Percentiles rank a stretch among this genome's conserved stretches.
These are phyloP conservation scores for Spathaspora girioi DNA, from an alignment of 805 yeast species.

Conservation along the genomic window DNA sequence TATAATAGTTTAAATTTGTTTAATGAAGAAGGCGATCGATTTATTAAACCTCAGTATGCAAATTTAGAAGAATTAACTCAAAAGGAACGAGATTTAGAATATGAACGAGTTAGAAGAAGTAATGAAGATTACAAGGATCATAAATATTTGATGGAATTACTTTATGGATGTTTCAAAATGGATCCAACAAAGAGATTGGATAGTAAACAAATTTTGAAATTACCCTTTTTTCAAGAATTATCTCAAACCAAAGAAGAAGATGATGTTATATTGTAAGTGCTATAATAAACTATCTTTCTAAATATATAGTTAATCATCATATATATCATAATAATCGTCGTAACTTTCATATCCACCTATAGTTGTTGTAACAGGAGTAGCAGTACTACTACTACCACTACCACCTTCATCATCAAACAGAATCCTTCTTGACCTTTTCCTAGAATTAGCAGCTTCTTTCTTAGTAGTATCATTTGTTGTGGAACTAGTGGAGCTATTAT, in stretches of 20 bases:
- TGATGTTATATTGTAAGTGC: slow-evolving; percentile 12
- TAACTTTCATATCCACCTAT: slow-evolving; percentile 4
- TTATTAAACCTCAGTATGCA: slow-evolving; percentile 20
- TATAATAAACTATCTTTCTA: too few species aligned
- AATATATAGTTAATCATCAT: background rate
- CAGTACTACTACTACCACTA: background rate
- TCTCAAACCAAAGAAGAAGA: slow-evolving; percentile 18
- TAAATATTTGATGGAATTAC: slow-evolving; percentile 49
- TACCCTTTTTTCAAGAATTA: slow-evolving; percentile 57
- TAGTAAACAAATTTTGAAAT: slow-evolving; percentile 53
- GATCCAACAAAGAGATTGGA: slow-evolving; percentile 55
- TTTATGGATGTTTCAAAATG: slow-evolving; percentile 55
- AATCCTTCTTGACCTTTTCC: slow-evolving; percentile 15
- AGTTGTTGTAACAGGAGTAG: background rate
- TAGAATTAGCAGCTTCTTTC: background rate
- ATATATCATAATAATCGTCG: slow-evolving; percentile 6
- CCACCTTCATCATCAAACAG: slow-evolving; percentile 14
- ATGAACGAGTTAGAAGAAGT: slow-evolving; percentile 14
- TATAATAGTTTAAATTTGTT: slow-evolving; percentile 56
- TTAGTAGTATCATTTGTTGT: background rate
- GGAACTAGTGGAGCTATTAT: background rate
- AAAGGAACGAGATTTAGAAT: slow-evolving; percentile 8
- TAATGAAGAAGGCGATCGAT: slow-evolving; percentile 35
- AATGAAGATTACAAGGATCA: slow-evolving; percentile 35
- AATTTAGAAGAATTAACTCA: slow-evolving; percentile 4